Conservation (phyloP, 2,329 filamentous ascomycete species). For the Dactylonectria estremocensis region DNA sequence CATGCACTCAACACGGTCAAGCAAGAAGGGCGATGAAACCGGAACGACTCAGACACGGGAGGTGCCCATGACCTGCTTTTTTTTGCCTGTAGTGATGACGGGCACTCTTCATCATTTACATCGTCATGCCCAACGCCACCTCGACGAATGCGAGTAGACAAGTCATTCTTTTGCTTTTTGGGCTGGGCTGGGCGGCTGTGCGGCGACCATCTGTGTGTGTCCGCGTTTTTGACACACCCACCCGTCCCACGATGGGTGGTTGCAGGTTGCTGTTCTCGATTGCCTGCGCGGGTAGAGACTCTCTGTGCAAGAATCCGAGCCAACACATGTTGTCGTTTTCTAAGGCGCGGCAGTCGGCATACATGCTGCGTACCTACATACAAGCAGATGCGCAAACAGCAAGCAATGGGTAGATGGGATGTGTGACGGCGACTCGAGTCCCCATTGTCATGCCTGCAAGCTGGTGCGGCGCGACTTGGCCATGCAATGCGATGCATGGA, state of each 20-base stretch:
- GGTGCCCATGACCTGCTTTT: background rate
- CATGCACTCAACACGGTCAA: background rate
- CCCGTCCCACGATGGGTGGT: background rate
- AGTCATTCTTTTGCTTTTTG: conserved; percentile 25
- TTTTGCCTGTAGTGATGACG: background rate
- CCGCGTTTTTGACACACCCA: background rate
- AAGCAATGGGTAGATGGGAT: background rate
- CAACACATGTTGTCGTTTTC: background rate
- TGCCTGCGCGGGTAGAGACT: background rate
- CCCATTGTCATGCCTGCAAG: conserved; percentile 17
- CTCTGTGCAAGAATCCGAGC: background rate
- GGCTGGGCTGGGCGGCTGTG: conserved; percentile 16
- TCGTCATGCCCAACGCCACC: conserved; percentile 5
- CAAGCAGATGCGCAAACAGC: too few relatives aligned
- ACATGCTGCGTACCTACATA: background rate
- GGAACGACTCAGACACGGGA: conserved; percentile 1
- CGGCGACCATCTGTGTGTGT: conserved; percentile 15
- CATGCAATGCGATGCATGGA: conserved; percentile 26
- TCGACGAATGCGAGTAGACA: background rate
- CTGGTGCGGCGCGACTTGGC: conserved; percentile 18
- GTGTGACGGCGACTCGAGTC: background rate
- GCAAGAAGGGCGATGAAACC: conserved; percentile 4
- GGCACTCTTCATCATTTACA: background rate
- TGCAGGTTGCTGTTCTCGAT: background rate
- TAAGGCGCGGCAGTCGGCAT: background rate